phyloP scores from a whole-genome alignment of 345 rosid species.

The Lagerstroemia speciosa region DNA sequence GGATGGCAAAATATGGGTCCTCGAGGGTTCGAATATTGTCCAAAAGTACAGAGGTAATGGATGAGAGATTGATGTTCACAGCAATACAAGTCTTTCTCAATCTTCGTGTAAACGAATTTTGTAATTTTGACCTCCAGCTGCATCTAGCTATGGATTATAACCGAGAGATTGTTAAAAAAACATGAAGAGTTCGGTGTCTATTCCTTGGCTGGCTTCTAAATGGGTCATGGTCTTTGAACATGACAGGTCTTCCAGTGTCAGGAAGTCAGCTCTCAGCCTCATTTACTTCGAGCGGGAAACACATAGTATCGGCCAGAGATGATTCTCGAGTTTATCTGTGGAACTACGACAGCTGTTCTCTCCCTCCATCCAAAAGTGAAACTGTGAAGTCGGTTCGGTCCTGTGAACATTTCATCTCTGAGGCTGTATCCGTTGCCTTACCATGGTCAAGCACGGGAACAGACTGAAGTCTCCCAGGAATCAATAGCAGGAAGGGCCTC shows the following conservation, averaged over 20 bases:
- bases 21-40: slow-evolving; percentile 46
- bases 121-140: too few species aligned
- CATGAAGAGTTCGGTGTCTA: too few species aligned
- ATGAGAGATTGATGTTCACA: too few species aligned
- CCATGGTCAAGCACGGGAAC: slow-evolving; percentile 52
- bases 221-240: slow-evolving; percentile 3
- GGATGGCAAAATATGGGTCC: slow-evolving; percentile 59
- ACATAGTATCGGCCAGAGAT: slow-evolving; percentile 66
- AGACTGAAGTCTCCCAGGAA: slow-evolving; percentile 9
- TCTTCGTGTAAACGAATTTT: too few species aligned
- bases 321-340: slow-evolving; percentile 70
- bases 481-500: slow-evolving; percentile 7
- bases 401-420: slow-evolving; percentile 59
- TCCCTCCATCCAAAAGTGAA: slow-evolving; percentile 23
- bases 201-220: slow-evolving; percentile 2
- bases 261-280: slow-evolving; percentile 75
- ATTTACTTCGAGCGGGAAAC: slow-evolving; percentile 56
- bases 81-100: too few species aligned
- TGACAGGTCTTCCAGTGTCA: slow-evolving; percentile 45
- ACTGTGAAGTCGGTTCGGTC: slow-evolving; percentile 36
- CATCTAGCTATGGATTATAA: too few species aligned
- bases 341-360: slow-evolving; percentile 35
- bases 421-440: slow-evolving; percentile 52
- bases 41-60: slow-evolving; percentile 59
- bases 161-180: neutral